Evolutionary conservation across 2,329 filamentous ascomycete genomes (phyloP), one percentile per base, ranked within the genome.

Genomic region (Massarina eburnea): DNA sequence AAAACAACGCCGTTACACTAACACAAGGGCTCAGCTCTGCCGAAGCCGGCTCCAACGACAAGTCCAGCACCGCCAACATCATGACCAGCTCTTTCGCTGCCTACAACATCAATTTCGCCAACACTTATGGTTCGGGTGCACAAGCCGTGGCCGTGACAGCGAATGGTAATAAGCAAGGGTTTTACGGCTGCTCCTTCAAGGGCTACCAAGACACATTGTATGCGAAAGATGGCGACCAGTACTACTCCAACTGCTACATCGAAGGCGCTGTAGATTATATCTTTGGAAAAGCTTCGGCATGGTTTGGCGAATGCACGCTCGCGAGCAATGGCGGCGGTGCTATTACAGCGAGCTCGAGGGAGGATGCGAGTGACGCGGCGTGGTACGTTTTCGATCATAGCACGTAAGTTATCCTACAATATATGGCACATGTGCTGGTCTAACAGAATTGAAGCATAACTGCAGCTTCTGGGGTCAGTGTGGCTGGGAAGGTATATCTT

Each of bases 81-180:
- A 8, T 30, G 5, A 30, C 27, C 27, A 30, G n/a, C 27, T 14
- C 5, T 14, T 75, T 83, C 46, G 75, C 74, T 49, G 61, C 82
- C n/a, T 84, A 84, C 67, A 84, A 84, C 47, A 66, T 84, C 56
- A 79, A 82, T 55, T 73, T 80, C 56, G 65, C 41, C 39, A 67
- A 67, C 4, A 49, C 53, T 1, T 61, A 57, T 19, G 56, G 58
- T n/a, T 51, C 54, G 33, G 68, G 68, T 29, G 68, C 64, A 20
- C 67, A 66, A 20, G 68, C 68, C 8, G 21, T 58, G 24, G 79
- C 80, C 2, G 53, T 81, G 6, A 74, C 74, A 30, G 77, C 79
- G 9, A 75, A 77, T 38, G 75, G 67, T 10, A 68, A 62, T 19
- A 62, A 75, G 20, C 76, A 80, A 64, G 78, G 76, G 18, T 81